Evolutionary conservation across 768 basidiomycete species (phyloP), one percentile per base, ranked within the genome.

Genomic region (Collybia nuda): DNA sequence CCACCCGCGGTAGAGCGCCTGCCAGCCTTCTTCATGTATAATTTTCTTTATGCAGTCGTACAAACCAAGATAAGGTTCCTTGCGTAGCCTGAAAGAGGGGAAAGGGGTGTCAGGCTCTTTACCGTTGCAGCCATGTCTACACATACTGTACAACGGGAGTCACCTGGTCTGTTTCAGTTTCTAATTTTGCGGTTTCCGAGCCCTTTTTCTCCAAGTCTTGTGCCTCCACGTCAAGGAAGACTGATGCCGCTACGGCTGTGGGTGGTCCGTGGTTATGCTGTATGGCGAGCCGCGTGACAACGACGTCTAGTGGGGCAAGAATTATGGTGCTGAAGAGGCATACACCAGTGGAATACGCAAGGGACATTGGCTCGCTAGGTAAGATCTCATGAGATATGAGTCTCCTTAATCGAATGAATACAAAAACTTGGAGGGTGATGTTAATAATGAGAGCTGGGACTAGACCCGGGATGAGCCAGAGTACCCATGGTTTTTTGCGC

Each of bases 391-490:
- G 32, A 32, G 32, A n/a, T 5, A 32, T 32, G 14, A 32, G 32
- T 11, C 32, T 32, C 14, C 78, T 68, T 24, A 80, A 50, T 5
- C 68, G 60, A 14, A 48, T 47, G 17, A 60, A 17, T 21, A 61
- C 12, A 37, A 57, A 43, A 21, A 52, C 37, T 45, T 46, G 55
- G 19, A 62, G 40, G 8, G 65, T 56, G 12, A 82, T 67, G 51
- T 79, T 78, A 17, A 71, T 47, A 5, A 76, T 55, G 40, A 80
- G 67, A 0, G 74, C 67, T 2, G 68, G 60, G 32, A 82, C 67
- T 37, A 86, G 68, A 14, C 82, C 81, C 0, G 84, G 81, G 0
- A 79, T 79, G 28, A 77, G 57, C 54, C 77, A 79, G 44, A 85
- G 59, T 21, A 72, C 65, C 79, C 82, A 82, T 2, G 80, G 84